Base-by-base conservation (phyloP, 31 red algal species). In the Endocladia muricata region DNA sequence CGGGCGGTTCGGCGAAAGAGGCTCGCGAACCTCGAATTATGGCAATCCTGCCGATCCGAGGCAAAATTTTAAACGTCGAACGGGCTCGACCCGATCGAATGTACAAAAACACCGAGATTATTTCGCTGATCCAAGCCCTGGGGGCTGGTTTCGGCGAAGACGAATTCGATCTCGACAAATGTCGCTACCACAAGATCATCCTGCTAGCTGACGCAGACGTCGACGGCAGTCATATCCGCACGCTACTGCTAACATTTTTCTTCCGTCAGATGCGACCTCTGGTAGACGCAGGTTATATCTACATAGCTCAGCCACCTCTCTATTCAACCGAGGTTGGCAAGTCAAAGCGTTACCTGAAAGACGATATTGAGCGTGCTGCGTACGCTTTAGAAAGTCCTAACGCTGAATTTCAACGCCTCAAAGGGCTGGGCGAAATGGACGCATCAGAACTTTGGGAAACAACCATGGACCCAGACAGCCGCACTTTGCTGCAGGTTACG, bases 381-480 rank as follows among this genome's bases (percentile, higher is more conserved):
- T 51, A 51, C 19, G 11, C 19, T 9, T 19, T 51, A 9, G 19
- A 51, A 13, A 51, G 9, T 51, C 11, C 44, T 9, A n/a, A n/a
- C n/a, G n/a, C 38, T 35, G 63, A 25, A 22, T 56, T 49, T 28
- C 74, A 77, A 66, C 55, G 74, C 25, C 66, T 39, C 42, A 77
- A 77, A 36, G 74, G 74, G 64, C 36, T 77, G 19, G 74, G 74
- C 22, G 74, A 77, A 41, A 77, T 77, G 74, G 66, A 77, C 35
- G 74, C 58, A 21, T 31, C 64, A n/a, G 32, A 77, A 41, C 74
- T 77, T 21, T 65, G 74, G 56, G 74, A 77, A 61, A 77, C 74
- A 37, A 77, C 74, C 19, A 61, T 77, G 56, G 56, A 77, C 37
- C 74, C 74, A 61, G 58, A 65, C 22, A 77, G 21, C 19, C 37